Conservation (phyloP, 306 rosid species). For the Prunus davidiana region DNA sequence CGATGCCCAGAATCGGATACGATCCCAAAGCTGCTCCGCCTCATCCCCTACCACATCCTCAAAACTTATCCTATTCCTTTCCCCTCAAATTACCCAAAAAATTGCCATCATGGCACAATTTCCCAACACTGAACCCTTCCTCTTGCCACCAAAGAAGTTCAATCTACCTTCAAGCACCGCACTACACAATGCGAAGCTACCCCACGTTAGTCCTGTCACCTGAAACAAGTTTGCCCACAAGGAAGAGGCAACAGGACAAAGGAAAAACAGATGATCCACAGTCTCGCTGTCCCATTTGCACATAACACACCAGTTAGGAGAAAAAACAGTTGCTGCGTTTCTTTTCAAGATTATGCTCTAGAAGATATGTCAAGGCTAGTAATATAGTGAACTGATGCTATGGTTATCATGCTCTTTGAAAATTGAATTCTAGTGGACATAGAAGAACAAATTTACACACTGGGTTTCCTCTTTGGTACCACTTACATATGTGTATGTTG, state of each 20-base stretch:
- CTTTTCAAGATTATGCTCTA: background rate
- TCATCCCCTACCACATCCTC: too few relatives aligned
- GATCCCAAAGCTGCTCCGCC: too few relatives aligned
- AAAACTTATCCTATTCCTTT: too few relatives aligned
- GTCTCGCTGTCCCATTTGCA: background rate
- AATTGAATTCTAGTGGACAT: background rate
- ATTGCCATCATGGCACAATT: background rate
- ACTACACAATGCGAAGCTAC: too few relatives aligned
- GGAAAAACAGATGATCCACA: too few relatives aligned
- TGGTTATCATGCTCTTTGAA: background rate
- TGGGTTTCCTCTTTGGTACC: background rate
- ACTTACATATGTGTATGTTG: background rate
- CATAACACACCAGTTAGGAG: background rate
- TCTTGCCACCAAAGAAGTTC: too few relatives aligned
- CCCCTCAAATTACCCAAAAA: too few relatives aligned
- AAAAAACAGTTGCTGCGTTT: background rate
- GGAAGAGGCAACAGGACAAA: too few relatives aligned
- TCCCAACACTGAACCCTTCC: background rate
- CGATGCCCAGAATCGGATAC: too few relatives aligned
- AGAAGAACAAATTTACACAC: background rate
- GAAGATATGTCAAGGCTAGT: background rate
- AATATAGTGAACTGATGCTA: background rate
- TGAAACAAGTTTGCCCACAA: too few relatives aligned
- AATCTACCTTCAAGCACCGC: too few relatives aligned
- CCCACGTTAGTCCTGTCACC: too few relatives aligned